phyloP scores from a whole-genome alignment of 2,329 filamentous ascomycete species.

The Alternaria alternata region DNA sequence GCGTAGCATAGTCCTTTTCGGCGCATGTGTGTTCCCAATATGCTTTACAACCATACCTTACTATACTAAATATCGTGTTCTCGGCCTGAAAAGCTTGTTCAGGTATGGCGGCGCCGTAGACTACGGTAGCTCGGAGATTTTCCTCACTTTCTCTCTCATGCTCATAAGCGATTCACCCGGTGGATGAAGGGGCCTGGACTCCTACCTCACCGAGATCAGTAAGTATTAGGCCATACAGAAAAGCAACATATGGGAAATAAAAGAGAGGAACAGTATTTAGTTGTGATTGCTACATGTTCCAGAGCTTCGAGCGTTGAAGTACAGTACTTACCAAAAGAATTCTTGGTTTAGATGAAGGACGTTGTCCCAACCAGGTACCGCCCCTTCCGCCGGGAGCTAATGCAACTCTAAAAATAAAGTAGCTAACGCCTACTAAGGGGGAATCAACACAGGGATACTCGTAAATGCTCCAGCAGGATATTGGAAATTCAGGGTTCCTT shows the following conservation, averaged over 20 bases:
- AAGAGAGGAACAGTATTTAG: no score
- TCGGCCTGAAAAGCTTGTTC: not conserved
- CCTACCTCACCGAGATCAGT: not conserved
- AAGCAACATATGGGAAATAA: no score
- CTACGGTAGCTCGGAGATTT: not conserved
- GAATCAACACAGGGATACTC: not conserved
- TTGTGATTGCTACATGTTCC: no score
- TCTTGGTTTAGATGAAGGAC: not conserved
- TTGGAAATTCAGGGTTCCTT: not conserved
- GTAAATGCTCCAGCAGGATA: not conserved
- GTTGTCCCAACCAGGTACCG: not conserved
- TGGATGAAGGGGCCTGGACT: not conserved
- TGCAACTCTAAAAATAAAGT: not conserved
- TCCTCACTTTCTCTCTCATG: conserved; percentile 1
- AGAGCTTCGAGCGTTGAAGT: no score
- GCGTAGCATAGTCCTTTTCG: not conserved
- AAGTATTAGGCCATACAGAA: not conserved
- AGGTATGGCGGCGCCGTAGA: not conserved
- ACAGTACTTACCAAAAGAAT: no score
- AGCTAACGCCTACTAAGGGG: not conserved
- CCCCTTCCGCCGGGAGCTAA: not conserved
- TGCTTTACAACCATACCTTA: not conserved
- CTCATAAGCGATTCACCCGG: not conserved
- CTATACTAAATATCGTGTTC: not conserved
- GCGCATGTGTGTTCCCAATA: not conserved